Conservation (phyloP, 441 rosid species). For the Adansonia grandidieri region DNA sequence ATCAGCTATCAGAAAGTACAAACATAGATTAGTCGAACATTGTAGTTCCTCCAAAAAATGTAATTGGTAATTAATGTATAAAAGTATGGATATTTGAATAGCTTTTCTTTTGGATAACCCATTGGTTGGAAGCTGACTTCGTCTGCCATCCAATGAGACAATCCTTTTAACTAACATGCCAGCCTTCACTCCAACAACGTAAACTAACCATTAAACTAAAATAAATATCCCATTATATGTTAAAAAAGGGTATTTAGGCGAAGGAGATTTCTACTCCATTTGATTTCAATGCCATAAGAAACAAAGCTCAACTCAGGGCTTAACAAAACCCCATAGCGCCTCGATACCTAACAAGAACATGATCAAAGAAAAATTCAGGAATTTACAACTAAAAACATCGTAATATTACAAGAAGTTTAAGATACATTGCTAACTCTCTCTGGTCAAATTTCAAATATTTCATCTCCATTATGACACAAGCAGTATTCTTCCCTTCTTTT, state of each 20-base stretch:
- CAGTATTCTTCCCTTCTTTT: not conserved
- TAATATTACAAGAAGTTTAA: not conserved
- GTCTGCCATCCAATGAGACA: not conserved
- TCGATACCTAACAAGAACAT: not conserved
- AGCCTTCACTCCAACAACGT: not conserved
- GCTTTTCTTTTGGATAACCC: not conserved
- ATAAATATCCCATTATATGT: not conserved
- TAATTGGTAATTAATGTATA: not conserved
- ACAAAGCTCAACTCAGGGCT: not conserved
- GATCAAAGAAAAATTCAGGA: not conserved
- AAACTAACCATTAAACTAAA: not conserved
- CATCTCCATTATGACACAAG: not conserved
- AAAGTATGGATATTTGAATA: not conserved
- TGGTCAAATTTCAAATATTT: conserved; percentile 15
- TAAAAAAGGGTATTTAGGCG: not conserved
- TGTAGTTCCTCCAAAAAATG: not conserved
- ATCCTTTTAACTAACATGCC: not conserved
- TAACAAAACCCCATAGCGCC: not conserved
- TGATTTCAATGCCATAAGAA: not conserved
- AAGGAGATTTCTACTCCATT: not conserved
- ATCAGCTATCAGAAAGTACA: not conserved
- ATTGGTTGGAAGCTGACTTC: not conserved
- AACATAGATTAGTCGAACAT: not conserved
- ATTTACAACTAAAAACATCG: not conserved
- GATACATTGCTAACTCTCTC: not conserved